These are phyloP conservation scores for Voacanga thouarsii DNA, from an alignment of 257 asterid species.

Conservation along the genomic window DNA sequence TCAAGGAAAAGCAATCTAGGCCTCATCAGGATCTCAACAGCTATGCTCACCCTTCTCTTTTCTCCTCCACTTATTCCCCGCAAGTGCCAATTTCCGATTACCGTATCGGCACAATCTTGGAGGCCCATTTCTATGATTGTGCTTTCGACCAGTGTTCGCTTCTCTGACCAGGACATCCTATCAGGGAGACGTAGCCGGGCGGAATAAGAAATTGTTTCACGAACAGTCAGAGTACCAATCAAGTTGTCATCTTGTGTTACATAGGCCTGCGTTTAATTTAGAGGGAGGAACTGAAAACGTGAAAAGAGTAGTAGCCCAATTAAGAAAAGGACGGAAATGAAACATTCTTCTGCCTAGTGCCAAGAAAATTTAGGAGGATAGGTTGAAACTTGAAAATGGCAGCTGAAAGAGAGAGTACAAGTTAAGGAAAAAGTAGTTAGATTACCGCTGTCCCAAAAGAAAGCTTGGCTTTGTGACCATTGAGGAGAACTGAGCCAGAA, in stretches of 20 bases:
- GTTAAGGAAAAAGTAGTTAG: background rate
- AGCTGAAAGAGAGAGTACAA: background rate
- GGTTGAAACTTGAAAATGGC: too few relatives aligned
- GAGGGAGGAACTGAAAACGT: background rate
- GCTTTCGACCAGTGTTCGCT: constrained; percentile 74
- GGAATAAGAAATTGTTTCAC: constrained; percentile 81
- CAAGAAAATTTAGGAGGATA: background rate
- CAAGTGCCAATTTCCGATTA: constrained; percentile 93
- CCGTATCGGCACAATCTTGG: constrained; percentile 96
- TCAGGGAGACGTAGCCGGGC: constrained; percentile 85
- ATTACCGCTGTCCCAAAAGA: constrained; percentile 91
- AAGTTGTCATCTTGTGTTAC: constrained; percentile 95
- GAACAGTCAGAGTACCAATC: constrained; percentile 90
- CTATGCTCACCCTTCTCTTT: constrained; percentile 91
- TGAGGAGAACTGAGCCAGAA: constrained; percentile 74
- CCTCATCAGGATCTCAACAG: constrained; percentile 84
- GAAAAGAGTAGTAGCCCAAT: background rate
- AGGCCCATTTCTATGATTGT: constrained; percentile 97
- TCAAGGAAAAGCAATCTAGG: constrained; percentile 93
- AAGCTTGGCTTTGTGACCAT: constrained; percentile 85
- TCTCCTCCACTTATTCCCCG: constrained; percentile 97
- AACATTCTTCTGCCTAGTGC: too few relatives aligned
- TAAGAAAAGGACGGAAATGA: too few relatives aligned
- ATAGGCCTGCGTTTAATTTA: constrained; percentile 52
- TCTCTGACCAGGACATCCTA: constrained; percentile 75